These are phyloP conservation scores for Trichoderma simmonsii DNA, from an alignment of 2,329 filamentous ascomycete species.

Conservation along the genomic window DNA sequence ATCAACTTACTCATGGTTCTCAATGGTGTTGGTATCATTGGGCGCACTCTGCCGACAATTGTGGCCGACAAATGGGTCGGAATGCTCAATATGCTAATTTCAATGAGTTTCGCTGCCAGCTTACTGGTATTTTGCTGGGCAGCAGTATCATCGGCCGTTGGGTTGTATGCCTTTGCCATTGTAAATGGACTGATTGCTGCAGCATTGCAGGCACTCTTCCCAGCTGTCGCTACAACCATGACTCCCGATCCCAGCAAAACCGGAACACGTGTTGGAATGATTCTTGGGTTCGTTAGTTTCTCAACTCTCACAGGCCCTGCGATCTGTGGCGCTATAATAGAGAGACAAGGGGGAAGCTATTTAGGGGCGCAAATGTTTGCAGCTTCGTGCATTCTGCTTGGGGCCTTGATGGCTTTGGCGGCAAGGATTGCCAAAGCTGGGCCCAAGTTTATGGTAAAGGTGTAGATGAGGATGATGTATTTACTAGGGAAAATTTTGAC, in stretches of 20 bases:
- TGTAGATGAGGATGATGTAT: background rate
- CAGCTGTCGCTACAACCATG: background rate
- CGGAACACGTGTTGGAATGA: background rate
- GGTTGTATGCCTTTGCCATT: background rate
- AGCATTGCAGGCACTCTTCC: background rate
- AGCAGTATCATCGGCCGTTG: background rate
- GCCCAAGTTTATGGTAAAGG: background rate
- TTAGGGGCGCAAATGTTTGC: background rate
- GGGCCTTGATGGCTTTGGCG: background rate
- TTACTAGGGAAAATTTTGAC: background rate
- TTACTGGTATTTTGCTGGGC: background rate
- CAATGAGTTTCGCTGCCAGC: background rate
- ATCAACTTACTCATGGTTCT: conserved; percentile 33
- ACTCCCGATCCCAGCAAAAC: background rate
- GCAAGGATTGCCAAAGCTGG: background rate
- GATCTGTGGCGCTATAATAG: background rate
- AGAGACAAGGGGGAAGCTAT: background rate
- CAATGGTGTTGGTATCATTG: conserved; percentile 48
- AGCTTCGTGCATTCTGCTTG: background rate
- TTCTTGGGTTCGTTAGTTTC: background rate
- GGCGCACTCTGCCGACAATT: background rate
- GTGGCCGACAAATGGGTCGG: conserved; percentile 1
- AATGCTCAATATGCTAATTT: conserved; percentile 8
- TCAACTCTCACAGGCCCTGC: background rate
- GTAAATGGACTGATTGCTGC: background rate